Conservation (phyloP, 2,329 filamentous ascomycete species). For the Tothia fuscella region DNA sequence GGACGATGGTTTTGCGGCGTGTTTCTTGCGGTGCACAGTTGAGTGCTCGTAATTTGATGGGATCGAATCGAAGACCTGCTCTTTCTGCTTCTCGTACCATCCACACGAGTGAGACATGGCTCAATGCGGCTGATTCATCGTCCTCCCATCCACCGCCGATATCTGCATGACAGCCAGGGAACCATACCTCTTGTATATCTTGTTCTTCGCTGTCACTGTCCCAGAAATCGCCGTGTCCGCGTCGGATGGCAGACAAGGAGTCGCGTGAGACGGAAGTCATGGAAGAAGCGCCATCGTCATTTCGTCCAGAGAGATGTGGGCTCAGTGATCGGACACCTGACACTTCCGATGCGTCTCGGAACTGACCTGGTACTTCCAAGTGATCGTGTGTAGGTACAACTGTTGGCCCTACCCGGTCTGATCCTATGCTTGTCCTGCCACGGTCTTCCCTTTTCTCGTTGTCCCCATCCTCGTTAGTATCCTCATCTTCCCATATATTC, state of each 20-base stretch:
- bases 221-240: slow-evolving; percentile 18
- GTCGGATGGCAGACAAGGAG: slow-evolving; percentile 16
- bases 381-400: slow-evolving; percentile 15
- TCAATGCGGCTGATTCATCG: slow-evolving; percentile 45
- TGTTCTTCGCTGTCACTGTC: slow-evolving; percentile 34
- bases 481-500: slow-evolving; percentile 11
- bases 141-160: slow-evolving; percentile 65
- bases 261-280: slow-evolving; percentile 18
- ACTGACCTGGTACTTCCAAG: slow-evolving; percentile 20
- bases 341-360: slow-evolving; percentile 23
- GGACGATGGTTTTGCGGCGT: not conserved
- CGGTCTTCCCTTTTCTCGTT: too few species aligned
- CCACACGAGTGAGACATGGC: slow-evolving; percentile 57
- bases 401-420: not conserved
- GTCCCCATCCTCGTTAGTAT: slow-evolving; percentile 13
- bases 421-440: not conserved
- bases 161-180: slow-evolving; percentile 66
- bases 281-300: slow-evolving; percentile 16
- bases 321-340: slow-evolving; percentile 22
- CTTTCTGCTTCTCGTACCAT: slow-evolving; percentile 53
- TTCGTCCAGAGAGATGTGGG: slow-evolving; percentile 16
- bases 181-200: slow-evolving; percentile 72
- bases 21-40: slow-evolving; percentile 43
- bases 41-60: slow-evolving; percentile 53
- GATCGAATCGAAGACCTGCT: slow-evolving; percentile 60